These are phyloP conservation scores for Parathielavia hyrcaniae DNA, from an alignment of 495 filamentous ascomycete species.

Conservation along the genomic window DNA sequence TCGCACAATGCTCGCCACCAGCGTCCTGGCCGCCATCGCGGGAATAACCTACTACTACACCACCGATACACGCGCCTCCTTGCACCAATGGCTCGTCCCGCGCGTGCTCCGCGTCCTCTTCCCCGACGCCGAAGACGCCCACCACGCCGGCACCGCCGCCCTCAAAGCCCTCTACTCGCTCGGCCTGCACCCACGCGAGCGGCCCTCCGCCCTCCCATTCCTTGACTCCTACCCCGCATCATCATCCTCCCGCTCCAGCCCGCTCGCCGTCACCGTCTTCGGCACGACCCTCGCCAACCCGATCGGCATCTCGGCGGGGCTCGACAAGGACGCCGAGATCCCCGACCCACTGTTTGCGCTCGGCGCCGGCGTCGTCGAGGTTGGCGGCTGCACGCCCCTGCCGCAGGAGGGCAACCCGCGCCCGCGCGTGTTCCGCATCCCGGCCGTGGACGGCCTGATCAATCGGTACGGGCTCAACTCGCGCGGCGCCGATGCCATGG, in stretches of 20 bases:
- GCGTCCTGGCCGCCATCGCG: slow-evolving; percentile 41
- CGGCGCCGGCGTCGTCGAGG: slow-evolving; percentile 77
- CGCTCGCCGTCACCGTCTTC: slow-evolving; percentile 57
- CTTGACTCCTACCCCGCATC: slow-evolving; percentile 10
- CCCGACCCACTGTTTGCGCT: slow-evolving; percentile 74
- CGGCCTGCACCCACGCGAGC: slow-evolving; percentile 68
- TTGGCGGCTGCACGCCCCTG: slow-evolving; percentile 80
- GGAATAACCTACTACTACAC: slow-evolving; percentile 61
- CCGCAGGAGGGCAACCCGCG: slow-evolving; percentile 82
- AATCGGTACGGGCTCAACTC: slow-evolving; percentile 96
- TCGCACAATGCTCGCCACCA: slow-evolving; percentile 47
- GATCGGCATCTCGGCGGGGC: slow-evolving; percentile 82
- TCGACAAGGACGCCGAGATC: slow-evolving; percentile 90
- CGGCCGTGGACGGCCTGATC: slow-evolving; percentile 74
- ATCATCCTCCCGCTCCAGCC: slow-evolving; percentile 22
- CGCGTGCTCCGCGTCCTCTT: slow-evolving; percentile 63
- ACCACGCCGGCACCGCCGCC: slow-evolving; percentile 63
- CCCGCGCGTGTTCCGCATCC: slow-evolving; percentile 81
- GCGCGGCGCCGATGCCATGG: slow-evolving; percentile 79
- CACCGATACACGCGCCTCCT: slow-evolving; percentile 82
- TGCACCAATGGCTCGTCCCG: slow-evolving; percentile 76
- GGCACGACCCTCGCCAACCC: slow-evolving; percentile 74
- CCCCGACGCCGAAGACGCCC: slow-evolving; percentile 86
- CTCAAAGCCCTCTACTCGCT: slow-evolving; percentile 64
- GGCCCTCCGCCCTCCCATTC: slow-evolving; percentile 30